Evolutionary conservation across 768 basidiomycete species (phyloP).

Genomic region (Psilocybe tampanensis): DNA sequence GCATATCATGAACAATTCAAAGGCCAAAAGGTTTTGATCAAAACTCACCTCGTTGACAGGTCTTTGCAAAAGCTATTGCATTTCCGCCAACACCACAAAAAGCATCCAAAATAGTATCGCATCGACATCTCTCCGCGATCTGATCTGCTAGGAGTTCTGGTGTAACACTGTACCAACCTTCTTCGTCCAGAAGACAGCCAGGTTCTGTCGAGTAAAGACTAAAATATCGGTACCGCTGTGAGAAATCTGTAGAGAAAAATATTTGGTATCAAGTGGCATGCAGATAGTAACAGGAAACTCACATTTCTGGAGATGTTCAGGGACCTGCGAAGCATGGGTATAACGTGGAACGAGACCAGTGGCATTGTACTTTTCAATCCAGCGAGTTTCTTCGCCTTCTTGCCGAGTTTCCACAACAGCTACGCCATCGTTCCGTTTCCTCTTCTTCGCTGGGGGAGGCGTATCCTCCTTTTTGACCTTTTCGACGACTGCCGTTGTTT

Average conservation of each 20-base stretch:
- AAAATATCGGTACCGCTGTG: conserved; percentile 82
- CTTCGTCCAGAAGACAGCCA: conserved; percentile 88
- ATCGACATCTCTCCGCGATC: conserved; percentile 91
- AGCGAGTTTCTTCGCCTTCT: conserved; percentile 19
- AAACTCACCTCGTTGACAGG: conserved; percentile 86
- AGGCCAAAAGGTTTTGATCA: background rate
- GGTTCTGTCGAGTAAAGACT: conserved; percentile 66
- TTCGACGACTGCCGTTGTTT: background rate
- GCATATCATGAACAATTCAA: background rate
- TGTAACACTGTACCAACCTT: conserved; percentile 98
- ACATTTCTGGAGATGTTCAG: conserved; percentile 85
- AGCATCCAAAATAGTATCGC: conserved; percentile 84
- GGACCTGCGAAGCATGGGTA: conserved; percentile 64
- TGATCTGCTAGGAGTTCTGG: conserved; percentile 91
- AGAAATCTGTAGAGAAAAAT: conserved; percentile 62
- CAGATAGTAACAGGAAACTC: conserved; percentile 27
- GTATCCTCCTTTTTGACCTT: conserved; percentile 10
- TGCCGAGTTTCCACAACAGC: conserved; percentile 20
- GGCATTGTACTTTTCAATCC: conserved; percentile 60
- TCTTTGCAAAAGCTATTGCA: conserved; percentile 94
- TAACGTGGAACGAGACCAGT: conserved; percentile 77
- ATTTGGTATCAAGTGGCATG: background rate
- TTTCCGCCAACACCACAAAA: conserved; percentile 99
- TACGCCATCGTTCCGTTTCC: conserved; percentile 26
- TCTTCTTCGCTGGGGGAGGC: conserved; percentile 36